phyloP scores from a whole-genome alignment of 108 stramenopile genomes.

The Bacterosira constricta region DNA sequence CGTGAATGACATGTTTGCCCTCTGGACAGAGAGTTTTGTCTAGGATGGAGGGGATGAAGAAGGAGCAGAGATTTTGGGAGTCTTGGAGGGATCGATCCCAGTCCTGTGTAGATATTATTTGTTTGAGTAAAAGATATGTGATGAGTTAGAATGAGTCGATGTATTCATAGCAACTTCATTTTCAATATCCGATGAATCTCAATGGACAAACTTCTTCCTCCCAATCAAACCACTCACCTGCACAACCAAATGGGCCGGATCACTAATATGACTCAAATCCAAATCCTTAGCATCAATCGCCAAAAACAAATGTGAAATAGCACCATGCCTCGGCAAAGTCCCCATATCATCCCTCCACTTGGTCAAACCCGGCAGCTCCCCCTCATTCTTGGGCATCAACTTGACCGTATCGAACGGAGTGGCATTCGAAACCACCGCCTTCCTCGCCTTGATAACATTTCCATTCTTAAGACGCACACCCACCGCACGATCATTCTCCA shows the following conservation, averaged over 20 bases:
- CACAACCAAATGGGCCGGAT: constrained; percentile 91
- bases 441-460: constrained; percentile 81
- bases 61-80: constrained; percentile 89
- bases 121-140: too few relatives aligned
- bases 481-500: constrained; percentile 87
- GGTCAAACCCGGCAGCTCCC: constrained; percentile 62
- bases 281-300: constrained; percentile 84
- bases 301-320: constrained; percentile 87
- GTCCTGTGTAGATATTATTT: constrained; percentile 40
- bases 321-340: constrained; percentile 86
- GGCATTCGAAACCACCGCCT: constrained; percentile 94
- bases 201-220: too few relatives aligned
- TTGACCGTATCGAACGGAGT: constrained; percentile 95
- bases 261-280: constrained; percentile 85
- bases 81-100: constrained; percentile 91
- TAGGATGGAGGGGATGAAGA: constrained; percentile 89
- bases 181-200: too few relatives aligned
- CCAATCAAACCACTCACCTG: constrained; percentile 48
- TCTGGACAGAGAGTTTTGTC: constrained; percentile 90
- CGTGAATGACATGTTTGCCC: constrained; percentile 95
- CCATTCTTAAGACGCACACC: constrained; percentile 92
- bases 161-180: too few relatives aligned
- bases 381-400: constrained; percentile 53
- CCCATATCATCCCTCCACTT: constrained; percentile 80
- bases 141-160: too few relatives aligned